phyloP scores from a whole-genome alignment of 805 yeast genomes.

The Suhomyces sp. region DNA sequence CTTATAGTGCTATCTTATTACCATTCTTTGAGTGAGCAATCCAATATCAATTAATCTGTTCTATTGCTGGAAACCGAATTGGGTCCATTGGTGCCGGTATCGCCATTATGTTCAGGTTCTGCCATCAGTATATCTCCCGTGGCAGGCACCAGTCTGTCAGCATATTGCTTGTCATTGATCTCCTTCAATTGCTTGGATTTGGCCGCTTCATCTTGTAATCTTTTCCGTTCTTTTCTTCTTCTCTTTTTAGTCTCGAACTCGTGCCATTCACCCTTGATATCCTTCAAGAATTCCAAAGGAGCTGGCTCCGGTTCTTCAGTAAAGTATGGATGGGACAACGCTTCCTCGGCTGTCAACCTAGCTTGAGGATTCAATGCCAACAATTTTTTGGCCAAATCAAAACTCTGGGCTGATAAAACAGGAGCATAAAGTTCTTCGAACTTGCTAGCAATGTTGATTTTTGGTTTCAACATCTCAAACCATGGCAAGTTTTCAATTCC shows the following conservation, averaged over 20 bases:
- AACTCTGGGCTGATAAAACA: conserved; percentile 36
- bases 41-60: no score
- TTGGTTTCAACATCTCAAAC: conserved; percentile 81
- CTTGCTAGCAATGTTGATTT: conserved; percentile 31
- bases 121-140: background rate
- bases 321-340: conserved; percentile 73
- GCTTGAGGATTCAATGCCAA: conserved; percentile 66
- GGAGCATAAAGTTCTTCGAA: conserved; percentile 32
- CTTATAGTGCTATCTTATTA: no score
- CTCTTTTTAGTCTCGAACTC: conserved; percentile 91
- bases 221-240: conserved; percentile 49
- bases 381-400: conserved; percentile 63
- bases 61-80: no score
- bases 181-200: conserved; percentile 2
- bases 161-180: no score
- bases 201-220: conserved; percentile 30
- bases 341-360: conserved; percentile 67
- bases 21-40: no score
- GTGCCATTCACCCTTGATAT: conserved; percentile 88
- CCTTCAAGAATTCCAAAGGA: conserved; percentile 53
- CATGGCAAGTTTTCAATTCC: conserved; percentile 79
- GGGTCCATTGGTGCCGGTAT: no score
- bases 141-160: background rate
- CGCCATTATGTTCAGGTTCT: background rate
- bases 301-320: conserved; percentile 64